These are phyloP conservation scores for Bacterosira constricta DNA, from an alignment of 108 stramenopile species.

Conservation along the genomic window DNA sequence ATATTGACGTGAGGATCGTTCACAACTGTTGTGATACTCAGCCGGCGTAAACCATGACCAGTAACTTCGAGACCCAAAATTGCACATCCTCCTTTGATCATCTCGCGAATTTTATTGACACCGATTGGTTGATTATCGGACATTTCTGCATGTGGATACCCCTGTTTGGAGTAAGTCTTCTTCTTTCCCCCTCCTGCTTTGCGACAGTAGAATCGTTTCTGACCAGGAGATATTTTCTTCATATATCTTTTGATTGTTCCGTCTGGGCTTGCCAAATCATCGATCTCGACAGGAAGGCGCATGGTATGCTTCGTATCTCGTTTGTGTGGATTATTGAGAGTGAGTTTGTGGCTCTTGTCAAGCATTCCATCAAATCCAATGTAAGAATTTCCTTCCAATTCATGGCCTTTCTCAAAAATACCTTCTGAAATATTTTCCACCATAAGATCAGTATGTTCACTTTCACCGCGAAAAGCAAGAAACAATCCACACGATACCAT, in stretches of 20 bases:
- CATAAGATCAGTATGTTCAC: not conserved
- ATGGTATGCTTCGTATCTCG: not conserved
- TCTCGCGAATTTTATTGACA: not conserved
- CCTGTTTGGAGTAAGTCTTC: not conserved
- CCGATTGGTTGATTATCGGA: not conserved
- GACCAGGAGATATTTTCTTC: not conserved
- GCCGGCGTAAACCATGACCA: not conserved
- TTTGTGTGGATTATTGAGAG: not conserved
- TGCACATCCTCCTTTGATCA: not conserved
- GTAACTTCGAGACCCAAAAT: not conserved
- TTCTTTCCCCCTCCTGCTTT: not conserved
- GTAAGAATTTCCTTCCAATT: not conserved
- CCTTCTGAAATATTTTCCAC: not conserved
- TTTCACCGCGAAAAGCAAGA: not conserved
- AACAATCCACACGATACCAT: not conserved
- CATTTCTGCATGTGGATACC: not conserved
- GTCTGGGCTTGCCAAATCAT: not conserved
- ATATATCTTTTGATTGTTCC: not conserved
- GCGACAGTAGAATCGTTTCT: not conserved
- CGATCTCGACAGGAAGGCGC: not conserved
- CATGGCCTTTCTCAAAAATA: not conserved
- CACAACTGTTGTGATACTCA: not conserved
- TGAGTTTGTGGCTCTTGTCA: constrained; percentile 11
- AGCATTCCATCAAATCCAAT: not conserved
- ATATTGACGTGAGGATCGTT: constrained; percentile 1